A percentile compares a stretch with the other conserved stretches of the same genome.
phyloP scores from a whole-genome alignment of 768 basidiomycete species.

The Dioszegia hungarica region DNA sequence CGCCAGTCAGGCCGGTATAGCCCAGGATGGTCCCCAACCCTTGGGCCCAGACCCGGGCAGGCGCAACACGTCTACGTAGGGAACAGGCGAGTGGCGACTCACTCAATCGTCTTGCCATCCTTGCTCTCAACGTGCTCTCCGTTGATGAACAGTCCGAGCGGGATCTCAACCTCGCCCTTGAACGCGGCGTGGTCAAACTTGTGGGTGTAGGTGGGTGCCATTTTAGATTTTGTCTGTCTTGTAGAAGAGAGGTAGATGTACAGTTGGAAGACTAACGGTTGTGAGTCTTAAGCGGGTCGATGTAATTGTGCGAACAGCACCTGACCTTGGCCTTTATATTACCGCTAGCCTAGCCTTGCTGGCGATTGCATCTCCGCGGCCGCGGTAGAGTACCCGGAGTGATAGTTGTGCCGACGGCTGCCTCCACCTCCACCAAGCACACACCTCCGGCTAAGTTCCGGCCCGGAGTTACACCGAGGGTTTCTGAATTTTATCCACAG shows the following conservation, averaged over 20 bases:
- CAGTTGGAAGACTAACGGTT: neutral
- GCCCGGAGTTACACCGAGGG: neutral
- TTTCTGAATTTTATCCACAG: neutral
- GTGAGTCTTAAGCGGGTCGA: too few species aligned
- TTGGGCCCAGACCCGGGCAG: neutral
- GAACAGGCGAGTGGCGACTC: conserved; percentile 23
- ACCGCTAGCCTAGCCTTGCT: too few species aligned
- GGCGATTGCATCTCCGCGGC: too few species aligned
- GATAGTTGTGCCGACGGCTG: neutral
- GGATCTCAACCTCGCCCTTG: conserved; percentile 53
- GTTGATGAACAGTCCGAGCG: conserved; percentile 86
- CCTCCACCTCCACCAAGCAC: neutral
- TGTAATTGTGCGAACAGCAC: too few species aligned
- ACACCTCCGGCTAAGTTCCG: neutral
- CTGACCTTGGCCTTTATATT: too few species aligned
- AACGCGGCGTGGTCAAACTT: conserved; percentile 41
- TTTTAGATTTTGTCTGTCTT: conserved; percentile 1
- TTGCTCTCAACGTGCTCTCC: conserved; percentile 68
- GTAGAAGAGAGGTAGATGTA: neutral
- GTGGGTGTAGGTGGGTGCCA: conserved; percentile 40
- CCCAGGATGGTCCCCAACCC: too few species aligned
- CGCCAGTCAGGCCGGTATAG: too few species aligned
- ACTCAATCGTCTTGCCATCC: conserved; percentile 45
- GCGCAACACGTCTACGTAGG: too few species aligned
- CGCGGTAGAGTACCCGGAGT: too few species aligned